phyloP scores from a whole-genome alignment of 257 asterid species.

The Lithospermum erythrorhizon region DNA sequence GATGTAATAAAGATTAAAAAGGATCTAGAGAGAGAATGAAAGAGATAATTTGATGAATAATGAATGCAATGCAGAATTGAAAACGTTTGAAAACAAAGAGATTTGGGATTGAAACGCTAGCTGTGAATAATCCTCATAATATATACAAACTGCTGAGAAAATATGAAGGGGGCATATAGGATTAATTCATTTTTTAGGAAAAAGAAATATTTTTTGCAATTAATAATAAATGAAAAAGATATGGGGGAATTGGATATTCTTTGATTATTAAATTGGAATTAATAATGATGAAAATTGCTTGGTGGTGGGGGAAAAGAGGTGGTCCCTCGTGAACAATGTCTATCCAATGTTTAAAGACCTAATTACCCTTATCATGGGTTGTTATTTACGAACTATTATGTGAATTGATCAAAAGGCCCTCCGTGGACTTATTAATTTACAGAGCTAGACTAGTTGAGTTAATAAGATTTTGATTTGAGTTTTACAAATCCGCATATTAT shows the following conservation, averaged over 20 bases:
- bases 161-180: conserved; percentile 54
- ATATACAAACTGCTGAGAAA: conserved; percentile 10
- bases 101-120: too few species aligned
- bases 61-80: conserved; percentile 23
- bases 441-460: too few species aligned
- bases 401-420: conserved; percentile 1
- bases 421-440: too few species aligned
- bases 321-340: conserved; percentile 8
- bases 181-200: conserved; percentile 6
- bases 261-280: background rate
- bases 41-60: conserved; percentile 30
- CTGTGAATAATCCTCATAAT: too few species aligned
- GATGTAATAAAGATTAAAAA: background rate
- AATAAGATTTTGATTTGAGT: too few species aligned
- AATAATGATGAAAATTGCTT: conserved; percentile 10
- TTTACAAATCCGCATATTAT: too few species aligned
- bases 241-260: background rate
- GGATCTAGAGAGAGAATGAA: conserved; percentile 33
- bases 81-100: conserved; percentile 38
- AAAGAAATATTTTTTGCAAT: conserved; percentile 1
- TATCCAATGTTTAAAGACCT: background rate
- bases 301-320: conserved; percentile 19
- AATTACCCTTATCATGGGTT: background rate
- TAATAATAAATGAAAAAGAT: background rate
- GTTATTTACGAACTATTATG: background rate